Evolutionary conservation across 2,329 filamentous ascomycete genomes (phyloP), one percentile per base, ranked within the genome.

Genomic region (Nannizziopsis arthrosporioides): DNA sequence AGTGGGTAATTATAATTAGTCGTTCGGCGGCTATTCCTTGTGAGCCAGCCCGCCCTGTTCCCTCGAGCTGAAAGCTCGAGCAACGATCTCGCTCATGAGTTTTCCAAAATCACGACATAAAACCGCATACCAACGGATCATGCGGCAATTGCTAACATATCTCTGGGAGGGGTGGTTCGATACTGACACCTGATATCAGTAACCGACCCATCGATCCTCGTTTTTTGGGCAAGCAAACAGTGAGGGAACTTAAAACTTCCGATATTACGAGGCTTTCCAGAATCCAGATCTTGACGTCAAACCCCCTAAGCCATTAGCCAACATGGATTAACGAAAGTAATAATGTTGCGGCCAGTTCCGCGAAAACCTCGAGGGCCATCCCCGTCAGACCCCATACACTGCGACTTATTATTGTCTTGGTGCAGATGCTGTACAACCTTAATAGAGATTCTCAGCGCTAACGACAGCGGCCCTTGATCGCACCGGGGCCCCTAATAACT

Each of bases 241-340:
- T 15, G 31, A 10, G 34, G 18, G 12, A 40, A 40, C 19, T 40
- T 46, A 46, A 46, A n/a, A 27, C 34, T 32, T 46, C 44, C 44
- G 44, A 46, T 40, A 27, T 27, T 27, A 46, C 44, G 44, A 46
- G 27, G 17, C n/a, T 45, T 45, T 45, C 31, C 34, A 39, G 27
- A 44, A 45, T 45, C 35, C 43, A 45, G 27, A 46, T 40, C 27
- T 46, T 46, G 44, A 46, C 44, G 44, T 46, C 43, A 45, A 45
- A 31, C 32, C 32, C 30, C n/a, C n/a, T n/a, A n/a, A n/a, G n/a
- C n/a, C n/a, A n/a, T 15, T 14, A 14, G 32, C 4, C n/a, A 17
- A 36, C 43, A 45, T 45, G 43, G 43, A 39, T 45, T 9, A 8
- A 15, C 27, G 34, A 32, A n/a, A 27, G 22, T 27, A 27, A 18